Conservation (phyloP, 1,284 basidiomycete genomes). For the Pseudozyma sp. region DNA sequence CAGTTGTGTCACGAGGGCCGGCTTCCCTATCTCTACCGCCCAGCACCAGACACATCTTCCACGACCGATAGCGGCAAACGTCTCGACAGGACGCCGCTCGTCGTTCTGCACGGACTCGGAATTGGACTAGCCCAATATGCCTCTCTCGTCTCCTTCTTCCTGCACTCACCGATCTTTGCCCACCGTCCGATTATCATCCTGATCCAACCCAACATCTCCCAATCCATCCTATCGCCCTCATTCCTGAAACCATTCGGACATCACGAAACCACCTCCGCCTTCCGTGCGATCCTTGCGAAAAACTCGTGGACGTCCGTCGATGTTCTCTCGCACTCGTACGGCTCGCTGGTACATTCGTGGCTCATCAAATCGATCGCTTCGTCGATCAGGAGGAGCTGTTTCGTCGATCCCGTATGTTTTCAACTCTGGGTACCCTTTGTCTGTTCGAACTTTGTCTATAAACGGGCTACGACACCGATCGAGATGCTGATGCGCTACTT, state of each 20-base stretch:
- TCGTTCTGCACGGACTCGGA: slow-evolving; percentile 64
- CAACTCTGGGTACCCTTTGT: slow-evolving; percentile 63
- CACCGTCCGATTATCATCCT: slow-evolving; percentile 60
- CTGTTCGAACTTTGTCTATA: slow-evolving; percentile 63
- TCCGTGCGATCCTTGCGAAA: slow-evolving; percentile 43
- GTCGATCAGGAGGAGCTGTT: slow-evolving; percentile 49
- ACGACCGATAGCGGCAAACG: neutral
- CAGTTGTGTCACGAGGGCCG: slow-evolving; percentile 34
- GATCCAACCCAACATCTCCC: slow-evolving; percentile 63
- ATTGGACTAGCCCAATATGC: slow-evolving; percentile 59
- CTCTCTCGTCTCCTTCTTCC: slow-evolving; percentile 39
- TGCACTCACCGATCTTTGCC: slow-evolving; percentile 23
- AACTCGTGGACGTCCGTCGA: slow-evolving; percentile 46
- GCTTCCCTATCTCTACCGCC: slow-evolving; percentile 58
- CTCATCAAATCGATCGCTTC: slow-evolving; percentile 57
- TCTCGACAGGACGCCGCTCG: slow-evolving; percentile 36
- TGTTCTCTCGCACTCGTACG: slow-evolving; percentile 65
- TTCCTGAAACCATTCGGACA: slow-evolving; percentile 57
- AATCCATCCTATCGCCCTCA: slow-evolving; percentile 53
- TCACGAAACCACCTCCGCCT: slow-evolving; percentile 51
- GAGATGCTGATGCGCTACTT: slow-evolving; percentile 63
- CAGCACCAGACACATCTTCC: slow-evolving; percentile 23
- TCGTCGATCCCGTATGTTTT: slow-evolving; percentile 66
- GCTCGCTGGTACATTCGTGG: slow-evolving; percentile 63
- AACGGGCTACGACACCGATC: slow-evolving; percentile 50